Conservation (phyloP, 2,329 filamentous ascomycete species). For the Cordyceps pruinosa region DNA sequence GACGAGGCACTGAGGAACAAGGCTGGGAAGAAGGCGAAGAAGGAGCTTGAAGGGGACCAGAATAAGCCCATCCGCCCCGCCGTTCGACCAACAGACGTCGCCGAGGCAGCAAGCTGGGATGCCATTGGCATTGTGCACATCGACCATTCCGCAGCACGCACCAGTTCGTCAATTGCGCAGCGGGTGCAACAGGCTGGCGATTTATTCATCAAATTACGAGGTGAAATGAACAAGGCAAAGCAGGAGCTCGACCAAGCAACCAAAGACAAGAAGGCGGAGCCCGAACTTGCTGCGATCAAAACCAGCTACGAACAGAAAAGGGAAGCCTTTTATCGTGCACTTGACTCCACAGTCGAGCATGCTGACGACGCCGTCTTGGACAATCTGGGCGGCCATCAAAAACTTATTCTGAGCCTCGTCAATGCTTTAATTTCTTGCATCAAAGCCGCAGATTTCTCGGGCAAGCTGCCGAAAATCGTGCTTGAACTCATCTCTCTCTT, state of each 20-base stretch:
- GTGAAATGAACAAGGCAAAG: constrained; percentile 41
- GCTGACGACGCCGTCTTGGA: constrained; percentile 50
- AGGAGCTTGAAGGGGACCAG: constrained; percentile 34
- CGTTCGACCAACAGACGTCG: constrained; percentile 36
- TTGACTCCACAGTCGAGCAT: constrained; percentile 47
- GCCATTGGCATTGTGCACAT: constrained; percentile 43
- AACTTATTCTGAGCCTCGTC: constrained; percentile 48
- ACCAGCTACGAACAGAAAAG: constrained; percentile 37
- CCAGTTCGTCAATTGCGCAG: constrained; percentile 34
- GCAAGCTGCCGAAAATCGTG: constrained; percentile 48
- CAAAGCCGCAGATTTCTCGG: constrained; percentile 44
- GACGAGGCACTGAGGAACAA: constrained; percentile 41
- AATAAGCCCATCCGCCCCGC: constrained; percentile 36
- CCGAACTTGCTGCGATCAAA: constrained; percentile 32
- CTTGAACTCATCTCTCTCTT: constrained; percentile 55
- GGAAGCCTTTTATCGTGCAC: constrained; percentile 41
- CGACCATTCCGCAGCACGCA: constrained; percentile 32
- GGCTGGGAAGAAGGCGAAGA: constrained; percentile 38
- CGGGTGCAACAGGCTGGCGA: constrained; percentile 47
- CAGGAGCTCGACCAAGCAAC: constrained; percentile 36
- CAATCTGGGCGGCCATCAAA: constrained; percentile 51
- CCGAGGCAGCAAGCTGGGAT: constrained; percentile 47
- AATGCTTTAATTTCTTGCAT: constrained; percentile 49
- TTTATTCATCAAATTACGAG: constrained; percentile 41
- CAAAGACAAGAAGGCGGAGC: constrained; percentile 34